Conservation (phyloP, 305 asterid species). For the Fraxinus latifolia region DNA sequence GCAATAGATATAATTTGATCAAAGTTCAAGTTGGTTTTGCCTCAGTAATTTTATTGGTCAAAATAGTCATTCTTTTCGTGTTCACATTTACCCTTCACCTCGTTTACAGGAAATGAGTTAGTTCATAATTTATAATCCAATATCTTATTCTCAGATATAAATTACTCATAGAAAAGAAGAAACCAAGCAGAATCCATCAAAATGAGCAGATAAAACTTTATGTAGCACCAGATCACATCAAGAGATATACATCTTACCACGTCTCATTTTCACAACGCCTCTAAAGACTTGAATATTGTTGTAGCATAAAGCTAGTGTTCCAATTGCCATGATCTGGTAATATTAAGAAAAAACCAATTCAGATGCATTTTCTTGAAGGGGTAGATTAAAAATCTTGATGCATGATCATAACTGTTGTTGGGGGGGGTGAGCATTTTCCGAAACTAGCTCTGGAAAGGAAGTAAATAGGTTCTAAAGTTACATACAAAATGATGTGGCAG, state of each 20-base stretch:
- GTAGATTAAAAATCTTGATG: background rate
- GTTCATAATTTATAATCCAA: background rate
- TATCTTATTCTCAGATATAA: background rate
- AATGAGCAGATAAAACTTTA: background rate
- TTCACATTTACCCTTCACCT: background rate
- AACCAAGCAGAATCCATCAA: slow-evolving; percentile 12
- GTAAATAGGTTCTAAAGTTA: background rate
- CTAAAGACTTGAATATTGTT: slow-evolving; percentile 85
- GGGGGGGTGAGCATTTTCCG: background rate
- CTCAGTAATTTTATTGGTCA: background rate
- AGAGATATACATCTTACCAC: slow-evolving; percentile 56
- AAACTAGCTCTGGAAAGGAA: background rate
- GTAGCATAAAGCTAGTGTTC: slow-evolving; percentile 91
- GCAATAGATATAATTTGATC: background rate
- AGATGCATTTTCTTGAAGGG: slow-evolving; percentile 17
- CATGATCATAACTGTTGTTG: background rate
- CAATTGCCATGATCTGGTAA: slow-evolving; percentile 91
- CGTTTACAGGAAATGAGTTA: background rate
- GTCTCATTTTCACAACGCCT: slow-evolving; percentile 96
- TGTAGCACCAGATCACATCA: slow-evolving; percentile 16
- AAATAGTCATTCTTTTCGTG: background rate
- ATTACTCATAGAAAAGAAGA: background rate
- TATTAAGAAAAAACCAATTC: slow-evolving; percentile 15
- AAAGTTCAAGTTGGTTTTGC: background rate
- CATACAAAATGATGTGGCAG: background rate